Evolutionary conservation across 257 asterid species (phyloP), one percentile per base, ranked within the genome.

Genomic region (Fraxinus pennsylvanica): DNA sequence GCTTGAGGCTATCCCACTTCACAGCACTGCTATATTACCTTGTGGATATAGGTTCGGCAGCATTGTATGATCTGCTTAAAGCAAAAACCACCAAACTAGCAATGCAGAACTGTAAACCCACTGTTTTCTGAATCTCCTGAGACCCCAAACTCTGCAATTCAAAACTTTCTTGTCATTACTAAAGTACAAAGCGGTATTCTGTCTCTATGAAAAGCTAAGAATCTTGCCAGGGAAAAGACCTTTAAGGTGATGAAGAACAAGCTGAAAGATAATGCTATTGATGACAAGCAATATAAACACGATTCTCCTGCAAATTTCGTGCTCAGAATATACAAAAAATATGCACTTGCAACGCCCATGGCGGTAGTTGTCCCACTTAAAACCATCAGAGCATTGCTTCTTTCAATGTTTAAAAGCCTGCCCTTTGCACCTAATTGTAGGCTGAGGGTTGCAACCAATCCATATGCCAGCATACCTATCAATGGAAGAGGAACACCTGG

Each of bases 261-360:
- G 86, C 89, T 86, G 88, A 93, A 92, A 70, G 99, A 95, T 72
- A 93, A 84, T 17, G 83, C 27, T 39, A 90, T 97, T 45, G 98
- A 95, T 33, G 90, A 81, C 81, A 91, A 86, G 87, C 99, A 95
- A 82, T 95, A 95, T 22, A 89, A 61, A 82, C 99, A 95, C 29
- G 87, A 75, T 82, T 91, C 97, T 72, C 94, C 98, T 47, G 88
- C 45, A 85, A 95, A 95, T 76, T 90, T 83, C 25, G 96, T 88
- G 84, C 79, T 87, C 75, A 95, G 90, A 74, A 95, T 91, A 88
- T 93, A 95, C 85, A 95, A 86, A 81, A 95, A 95, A 85, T 95
- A 93, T 68, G 94, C 87, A 86, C 99, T 91, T 47, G 99, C 93
- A 72, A 86, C 97, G 15, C 96, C 97, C 99, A 95, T 93, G 38